Evolutionary conservation across 257 asterid species (phyloP), one percentile per base, ranked within the genome.

Genomic region (Marsdenia floribunda): DNA sequence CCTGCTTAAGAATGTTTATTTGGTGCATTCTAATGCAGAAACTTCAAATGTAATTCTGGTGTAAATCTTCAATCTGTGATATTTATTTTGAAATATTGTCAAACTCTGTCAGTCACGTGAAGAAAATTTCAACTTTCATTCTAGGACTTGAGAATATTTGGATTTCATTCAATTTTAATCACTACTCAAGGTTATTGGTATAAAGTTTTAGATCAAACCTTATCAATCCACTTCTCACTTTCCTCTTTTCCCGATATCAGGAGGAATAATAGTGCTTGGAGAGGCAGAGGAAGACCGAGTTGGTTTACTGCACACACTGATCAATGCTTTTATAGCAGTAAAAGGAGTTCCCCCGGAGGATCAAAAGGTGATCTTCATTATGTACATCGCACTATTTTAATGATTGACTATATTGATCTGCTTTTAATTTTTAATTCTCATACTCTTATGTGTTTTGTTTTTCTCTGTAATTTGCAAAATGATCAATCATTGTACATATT

Each of bases 241-340:
- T 55, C 33, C 53, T 61, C 80, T 29, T 52, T 81, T 78, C 68
- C 68, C 85, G 81, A 0, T 29, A 24, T 54, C 83, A 95, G 99
- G 99, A 68, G 99, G 99, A 79, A 95, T 95, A 68, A 95, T 95
- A 71, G 99, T 98, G 78, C 98, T 95, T 40, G 99, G 99, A 76
- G 99, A 85, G 78, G 88, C 85, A 7, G 90, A 82, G 74, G 88
- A 86, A 72, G 90, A 86, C 76, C 73, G 90, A 77, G 86, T 86
- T 78, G 90, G 90, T 75, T 79, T 86, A 49, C 74, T 86, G 50
- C 90, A 86, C 74, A 84, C 90, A 44, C 59, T 86, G 29, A 90
- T 88, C 73, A 88, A 88, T 84, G 90, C 92, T 69, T 89, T 88
- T 68, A 33, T 88, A 44, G 85, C 92, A 3, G 92, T 88, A 12